phyloP scores from a whole-genome alignment of 805 yeast species.

The Myxozyma nipponensis region DNA sequence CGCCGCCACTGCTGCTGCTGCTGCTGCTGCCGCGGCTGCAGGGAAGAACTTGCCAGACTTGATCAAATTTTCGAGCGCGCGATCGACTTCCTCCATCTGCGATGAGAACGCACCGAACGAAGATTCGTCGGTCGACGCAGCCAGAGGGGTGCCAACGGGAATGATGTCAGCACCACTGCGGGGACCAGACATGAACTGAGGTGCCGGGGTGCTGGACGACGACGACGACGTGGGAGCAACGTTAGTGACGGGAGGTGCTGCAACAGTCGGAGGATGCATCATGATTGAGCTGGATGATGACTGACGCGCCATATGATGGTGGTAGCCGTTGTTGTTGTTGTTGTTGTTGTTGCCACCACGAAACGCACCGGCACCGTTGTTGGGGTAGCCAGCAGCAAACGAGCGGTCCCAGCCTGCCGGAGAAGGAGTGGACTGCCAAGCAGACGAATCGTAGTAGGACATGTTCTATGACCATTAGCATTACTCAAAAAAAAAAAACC shows the following conservation, averaged over 20 bases:
- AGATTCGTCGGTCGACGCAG: conserved; percentile 20
- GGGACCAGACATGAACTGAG: background rate
- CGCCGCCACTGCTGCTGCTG: background rate
- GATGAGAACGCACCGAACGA: conserved; percentile 25
- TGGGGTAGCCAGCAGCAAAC: background rate
- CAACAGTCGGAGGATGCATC: background rate
- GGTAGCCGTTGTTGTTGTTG: background rate
- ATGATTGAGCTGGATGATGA: background rate
- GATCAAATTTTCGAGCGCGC: conserved; percentile 29
- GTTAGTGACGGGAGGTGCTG: background rate
- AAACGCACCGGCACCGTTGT: background rate
- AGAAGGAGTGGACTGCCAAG: conserved; percentile 24
- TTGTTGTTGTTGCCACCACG: background rate
- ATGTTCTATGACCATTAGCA: too few relatives aligned
- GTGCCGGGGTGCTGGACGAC: background rate
- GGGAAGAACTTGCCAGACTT: conserved; percentile 30
- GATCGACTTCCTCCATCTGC: conserved; percentile 29
- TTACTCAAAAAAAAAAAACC: background rate
- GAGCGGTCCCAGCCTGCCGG: conserved; percentile 20
- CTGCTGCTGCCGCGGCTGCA: conserved; percentile 1
- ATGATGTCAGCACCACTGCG: background rate
- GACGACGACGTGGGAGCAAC: conserved; percentile 3
- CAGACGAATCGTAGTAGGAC: conserved; percentile 29
- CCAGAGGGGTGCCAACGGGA: background rate
- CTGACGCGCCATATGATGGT: background rate